Base-by-base conservation (phyloP, 2,329 filamentous ascomycete genomes). In the Chaetomiaceae sp. region DNA sequence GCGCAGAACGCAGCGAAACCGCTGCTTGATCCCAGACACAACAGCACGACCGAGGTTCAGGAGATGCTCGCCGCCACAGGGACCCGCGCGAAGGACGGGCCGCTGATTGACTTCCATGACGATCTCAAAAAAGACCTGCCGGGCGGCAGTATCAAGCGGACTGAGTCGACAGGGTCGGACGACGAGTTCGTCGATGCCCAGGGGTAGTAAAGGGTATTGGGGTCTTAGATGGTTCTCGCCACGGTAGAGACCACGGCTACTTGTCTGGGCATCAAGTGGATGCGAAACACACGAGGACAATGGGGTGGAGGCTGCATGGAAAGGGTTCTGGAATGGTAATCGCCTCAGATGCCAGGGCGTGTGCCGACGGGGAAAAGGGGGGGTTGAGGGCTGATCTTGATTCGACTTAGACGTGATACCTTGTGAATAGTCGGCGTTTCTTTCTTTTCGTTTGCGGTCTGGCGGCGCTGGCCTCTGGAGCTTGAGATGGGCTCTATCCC, bases 31-130 rank as follows among this genome's bases (percentile, higher is more conserved):
- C 14, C 50, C 11, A 38, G 51, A 10, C 58, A 58, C 50, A 27
- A 39, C 24, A 68, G 51, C 48, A 59, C 60, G n/a, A 38, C 51
- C 17, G 68, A 74, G 40, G 71, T 77, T 29, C 58, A 71, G 29
- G 47, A 53, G 9, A 57, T 77, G 61, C 64, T 79, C 15, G 58
- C 65, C 24, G 61, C 68, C 8, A 79, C 76, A 5, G 73, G 74
- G 11, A 69, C 67, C 47, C 68, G 65, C 15, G 64, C 68, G 1
- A 51, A 57, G 5, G 62, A 71, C 1, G 75, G 75, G 0, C 72
- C 76, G 1, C 61, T 80, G 38, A 68, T 81, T 27, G 75, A 82
- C 58, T 81, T 83, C 48, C 66, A 73, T 14, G 57, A 70, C 10
- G 78, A 81, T 47, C 35, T 81, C 59, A 73, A 73, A 60, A 73